Evolutionary conservation across 768 basidiomycete genomes (phyloP), one percentile per base, ranked within the genome.

Genomic region (Suillus cothurnatus): DNA sequence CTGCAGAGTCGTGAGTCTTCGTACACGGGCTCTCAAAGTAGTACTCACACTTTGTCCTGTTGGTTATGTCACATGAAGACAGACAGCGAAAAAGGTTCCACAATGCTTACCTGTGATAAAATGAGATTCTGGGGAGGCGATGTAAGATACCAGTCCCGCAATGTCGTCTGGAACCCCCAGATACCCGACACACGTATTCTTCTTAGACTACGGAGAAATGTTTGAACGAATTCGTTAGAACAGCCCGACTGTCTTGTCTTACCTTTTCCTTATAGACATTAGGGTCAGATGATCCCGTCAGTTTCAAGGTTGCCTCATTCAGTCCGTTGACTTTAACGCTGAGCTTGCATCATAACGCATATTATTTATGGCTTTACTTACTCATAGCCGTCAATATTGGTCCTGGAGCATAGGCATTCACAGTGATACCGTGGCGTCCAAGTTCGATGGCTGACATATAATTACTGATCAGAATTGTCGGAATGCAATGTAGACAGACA

Each of bases 321-420:
- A 62, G 23, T 3, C 9, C 8, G 6, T 57, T 23, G 17, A 36
- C 61, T 62, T 32, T 34, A 21, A 50, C 19, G 32, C 32, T 53
- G 19, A 53, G 21, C 28, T 62, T 53, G 21, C 23, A 31, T 52
- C 50, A 28, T 17, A 4, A 28, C 17, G 32, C 32, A 53, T 53
- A 3, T 21, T 31, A 31, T 53, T 32, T 32, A 53, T 12, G 19
- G 19, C 31, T 32, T 31, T 21, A 66, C 73, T 67, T 65, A 63
- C 67, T 8, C 69, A 75, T 72, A 19, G 57, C 21, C 21, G 78
- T 79, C 53, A 64, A 58, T 17, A 78, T 72, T 39, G 64, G 61
- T 14, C 68, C 69, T 21, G 76, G 76, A 34, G 77, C 70, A 69
- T 68, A 77, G 62, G 76, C 68, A 69, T 74, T 71, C 17, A 71